Evolutionary conservation across 768 basidiomycete species (phyloP).

Genomic region (Clitopilus hobsonii): DNA sequence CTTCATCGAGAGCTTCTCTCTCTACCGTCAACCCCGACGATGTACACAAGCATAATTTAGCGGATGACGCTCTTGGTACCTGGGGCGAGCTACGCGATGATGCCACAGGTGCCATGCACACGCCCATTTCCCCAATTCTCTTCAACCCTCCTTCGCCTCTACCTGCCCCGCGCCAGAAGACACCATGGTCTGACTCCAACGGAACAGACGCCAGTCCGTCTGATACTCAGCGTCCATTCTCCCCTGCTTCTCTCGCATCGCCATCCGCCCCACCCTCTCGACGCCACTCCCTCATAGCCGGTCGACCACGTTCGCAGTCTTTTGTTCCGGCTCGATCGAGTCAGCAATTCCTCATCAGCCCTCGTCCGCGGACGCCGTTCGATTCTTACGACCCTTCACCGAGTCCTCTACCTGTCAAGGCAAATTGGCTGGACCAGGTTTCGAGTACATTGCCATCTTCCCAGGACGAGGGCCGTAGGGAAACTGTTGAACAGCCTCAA

Average conservation of each 20-base stretch:
- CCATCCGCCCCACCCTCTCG: constrained; percentile 13
- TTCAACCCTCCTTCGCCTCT: constrained; percentile 23
- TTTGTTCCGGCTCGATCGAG: constrained; percentile 2
- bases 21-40: constrained; percentile 16
- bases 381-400: neutral
- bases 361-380: constrained; percentile 1
- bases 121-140: constrained; percentile 24
- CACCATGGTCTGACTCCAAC: neutral
- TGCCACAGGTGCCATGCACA: constrained; percentile 6
- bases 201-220: neutral
- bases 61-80: constrained; percentile 14
- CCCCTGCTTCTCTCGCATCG: constrained; percentile 15
- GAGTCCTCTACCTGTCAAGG: constrained; percentile 10
- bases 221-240: constrained; percentile 1
- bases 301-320: constrained; percentile 5
- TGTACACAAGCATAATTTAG: constrained; percentile 18
- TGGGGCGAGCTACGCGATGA: constrained; percentile 13
- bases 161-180: constrained; percentile 1
- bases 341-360: neutral
- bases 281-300: constrained; percentile 11
- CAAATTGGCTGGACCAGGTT: constrained; percentile 8
- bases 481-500: constrained; percentile 4
- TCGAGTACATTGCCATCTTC: neutral
- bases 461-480: neutral
- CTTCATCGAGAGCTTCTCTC: constrained; percentile 9